A percentile compares a stretch with the other conserved stretches of the same genome.
Evolutionary conservation across 352 stramenopile genomes (phyloP).

Genomic region (Phytophthora boehmeriae): DNA sequence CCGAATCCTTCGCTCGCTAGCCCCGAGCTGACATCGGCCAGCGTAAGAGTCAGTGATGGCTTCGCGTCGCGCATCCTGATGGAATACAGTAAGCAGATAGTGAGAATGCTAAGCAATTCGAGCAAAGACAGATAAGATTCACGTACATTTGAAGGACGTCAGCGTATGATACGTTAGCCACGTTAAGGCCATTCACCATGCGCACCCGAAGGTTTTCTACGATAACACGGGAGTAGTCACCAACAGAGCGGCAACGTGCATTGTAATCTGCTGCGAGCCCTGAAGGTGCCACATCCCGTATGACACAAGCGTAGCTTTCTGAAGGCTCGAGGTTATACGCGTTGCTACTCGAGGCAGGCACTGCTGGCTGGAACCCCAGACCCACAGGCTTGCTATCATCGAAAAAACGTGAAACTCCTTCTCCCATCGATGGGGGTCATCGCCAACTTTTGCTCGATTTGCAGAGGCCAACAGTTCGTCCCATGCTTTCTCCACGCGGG

Average conservation of each 20-base stretch:
- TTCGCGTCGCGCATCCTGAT: constrained; percentile 54
- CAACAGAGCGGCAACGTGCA: constrained; percentile 35
- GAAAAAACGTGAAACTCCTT: constrained; percentile 72
- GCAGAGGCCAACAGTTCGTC: constrained; percentile 31
- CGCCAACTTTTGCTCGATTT: constrained; percentile 17
- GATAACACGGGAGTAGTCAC: constrained; percentile 61
- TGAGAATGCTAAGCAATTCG: background rate
- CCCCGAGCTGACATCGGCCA: constrained; percentile 35
- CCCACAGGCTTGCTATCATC: constrained; percentile 53
- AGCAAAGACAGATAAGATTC: background rate
- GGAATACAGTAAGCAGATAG: background rate
- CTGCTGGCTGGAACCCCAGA: constrained; percentile 43
- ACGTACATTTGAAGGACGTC: constrained; percentile 52
- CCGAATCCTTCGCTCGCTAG: constrained; percentile 9
- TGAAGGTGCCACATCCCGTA: constrained; percentile 42
- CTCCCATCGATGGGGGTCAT: constrained; percentile 37
- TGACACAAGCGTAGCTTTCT: constrained; percentile 46
- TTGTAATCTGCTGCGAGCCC: constrained; percentile 68
- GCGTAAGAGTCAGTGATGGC: constrained; percentile 49
- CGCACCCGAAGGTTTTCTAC: constrained; percentile 42
- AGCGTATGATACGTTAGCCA: constrained; percentile 43
- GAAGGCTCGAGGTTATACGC: constrained; percentile 13
- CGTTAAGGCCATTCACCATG: constrained; percentile 51
- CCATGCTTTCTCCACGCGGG: constrained; percentile 26
- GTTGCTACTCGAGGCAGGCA: constrained; percentile 10